phyloP scores from a whole-genome alignment of 1,284 basidiomycete species.

The Malassezia sympodialis region DNA sequence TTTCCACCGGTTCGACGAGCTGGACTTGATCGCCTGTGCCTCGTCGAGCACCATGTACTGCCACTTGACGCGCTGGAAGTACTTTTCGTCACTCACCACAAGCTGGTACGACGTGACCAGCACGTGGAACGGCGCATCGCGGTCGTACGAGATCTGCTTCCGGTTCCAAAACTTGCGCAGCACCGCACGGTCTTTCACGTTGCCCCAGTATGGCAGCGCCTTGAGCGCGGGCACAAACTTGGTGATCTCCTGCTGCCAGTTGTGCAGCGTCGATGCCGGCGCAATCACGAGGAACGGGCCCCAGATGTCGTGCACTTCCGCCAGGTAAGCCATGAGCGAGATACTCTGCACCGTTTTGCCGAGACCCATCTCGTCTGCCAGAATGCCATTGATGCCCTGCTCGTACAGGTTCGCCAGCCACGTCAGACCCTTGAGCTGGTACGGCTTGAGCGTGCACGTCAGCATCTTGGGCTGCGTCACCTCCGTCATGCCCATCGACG shows the following conservation, averaged over 20 bases:
- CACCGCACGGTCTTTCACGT: constrained; percentile 87
- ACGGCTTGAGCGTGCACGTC: constrained; percentile 93
- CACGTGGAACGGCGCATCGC: constrained; percentile 92
- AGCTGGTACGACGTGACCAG: constrained; percentile 95
- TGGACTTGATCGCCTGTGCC: constrained; percentile 99
- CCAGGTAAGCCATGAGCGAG: constrained; percentile 87
- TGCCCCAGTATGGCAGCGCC: constrained; percentile 96
- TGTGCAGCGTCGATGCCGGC: constrained; percentile 92
- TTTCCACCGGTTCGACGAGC: constrained; percentile 94
- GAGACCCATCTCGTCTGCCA: constrained; percentile 70
- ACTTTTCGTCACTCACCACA: constrained; percentile 93
- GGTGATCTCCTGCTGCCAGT: constrained; percentile 97
- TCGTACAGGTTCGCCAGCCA: constrained; percentile 98
- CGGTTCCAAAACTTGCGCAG: constrained; percentile 96
- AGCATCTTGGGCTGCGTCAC: constrained; percentile 89
- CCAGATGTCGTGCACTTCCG: constrained; percentile 97
- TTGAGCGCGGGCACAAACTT: constrained; percentile 90
- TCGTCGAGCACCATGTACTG: constrained; percentile 99
- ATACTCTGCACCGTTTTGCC: constrained; percentile 94
- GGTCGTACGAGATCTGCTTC: constrained; percentile 89
- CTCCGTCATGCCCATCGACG: constrained; percentile 69
- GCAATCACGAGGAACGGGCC: constrained; percentile 99
- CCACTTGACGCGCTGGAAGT: constrained; percentile 96
- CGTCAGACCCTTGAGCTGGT: constrained; percentile 94
- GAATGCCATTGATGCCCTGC: constrained; percentile 65